A percentile compares a stretch with the other conserved stretches of the same genome.
phyloP scores from a whole-genome alignment of 768 basidiomycete species.

The Panaeolus papilionaceus region DNA sequence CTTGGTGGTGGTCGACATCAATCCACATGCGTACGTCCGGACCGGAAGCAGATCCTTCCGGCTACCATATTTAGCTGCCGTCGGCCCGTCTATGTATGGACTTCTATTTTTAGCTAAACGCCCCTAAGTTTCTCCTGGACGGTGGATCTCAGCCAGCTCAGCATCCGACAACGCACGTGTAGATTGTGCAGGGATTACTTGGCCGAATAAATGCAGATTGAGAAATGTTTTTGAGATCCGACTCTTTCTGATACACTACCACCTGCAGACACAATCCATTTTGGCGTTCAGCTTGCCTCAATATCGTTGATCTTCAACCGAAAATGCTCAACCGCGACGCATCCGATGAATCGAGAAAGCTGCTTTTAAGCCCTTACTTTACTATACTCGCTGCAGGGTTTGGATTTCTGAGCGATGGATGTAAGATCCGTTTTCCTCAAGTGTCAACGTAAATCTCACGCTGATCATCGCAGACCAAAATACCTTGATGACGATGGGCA shows the following conservation, averaged over 20 bases:
- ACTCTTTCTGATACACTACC: too few species aligned
- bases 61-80: neutral
- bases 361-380: slow-evolving; percentile 61
- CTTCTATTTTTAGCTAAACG: neutral
- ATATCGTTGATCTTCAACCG: neutral
- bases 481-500: slow-evolving; percentile 72
- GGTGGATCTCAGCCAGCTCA: too few species aligned
- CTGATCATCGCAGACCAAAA: slow-evolving; percentile 57
- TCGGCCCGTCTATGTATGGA: neutral
- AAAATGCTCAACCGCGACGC: neutral
- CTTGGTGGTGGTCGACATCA: slow-evolving; percentile 14
- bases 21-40: neutral
- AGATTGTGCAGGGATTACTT: neutral
- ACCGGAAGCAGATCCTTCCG: neutral
- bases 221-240: too few species aligned
- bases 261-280: too few species aligned
- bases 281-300: too few species aligned
- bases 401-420: slow-evolving; percentile 69
- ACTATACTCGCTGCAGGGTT: slow-evolving; percentile 69
- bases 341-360: slow-evolving; percentile 34
- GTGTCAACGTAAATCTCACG: too few species aligned
- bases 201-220: neutral
- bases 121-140: too few species aligned
- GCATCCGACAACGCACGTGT: neutral
- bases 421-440: slow-evolving; percentile 34